These are phyloP conservation scores for Oryza glumipatula DNA, from an alignment of 176 grass and related monocot genomes.

Conservation along the genomic window DNA sequence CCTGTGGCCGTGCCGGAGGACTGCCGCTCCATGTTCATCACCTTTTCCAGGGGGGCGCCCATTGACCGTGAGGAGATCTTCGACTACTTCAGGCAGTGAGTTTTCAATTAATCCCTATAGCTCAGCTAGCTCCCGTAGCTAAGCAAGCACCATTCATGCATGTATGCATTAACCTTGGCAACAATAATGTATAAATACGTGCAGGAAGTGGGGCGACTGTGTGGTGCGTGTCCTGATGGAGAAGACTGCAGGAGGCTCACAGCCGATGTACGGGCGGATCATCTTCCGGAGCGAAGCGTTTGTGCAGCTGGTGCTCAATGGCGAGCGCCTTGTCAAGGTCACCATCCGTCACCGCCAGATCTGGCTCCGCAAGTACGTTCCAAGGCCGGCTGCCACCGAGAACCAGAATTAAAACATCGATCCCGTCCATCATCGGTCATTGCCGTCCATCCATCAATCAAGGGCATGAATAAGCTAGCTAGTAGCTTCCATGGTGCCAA, in stretches of 20 bases:
- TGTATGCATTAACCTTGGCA: not conserved
- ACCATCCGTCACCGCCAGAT: slow-evolving; percentile 27
- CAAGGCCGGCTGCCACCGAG: not conserved
- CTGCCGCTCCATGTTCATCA: slow-evolving; percentile 69
- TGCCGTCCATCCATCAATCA: no score
- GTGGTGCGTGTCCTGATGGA: slow-evolving; percentile 48
- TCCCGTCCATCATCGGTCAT: not conserved
- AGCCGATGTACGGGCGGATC: slow-evolving; percentile 49
- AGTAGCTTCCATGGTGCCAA: no score
- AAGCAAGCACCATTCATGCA: not conserved
- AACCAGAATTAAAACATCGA: not conserved
- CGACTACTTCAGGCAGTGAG: slow-evolving; percentile 62
- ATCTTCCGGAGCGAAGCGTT: slow-evolving; percentile 43
- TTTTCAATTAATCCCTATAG: not conserved
- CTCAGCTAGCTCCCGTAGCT: not conserved
- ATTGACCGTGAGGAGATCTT: slow-evolving; percentile 54
- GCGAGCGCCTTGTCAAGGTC: not conserved
- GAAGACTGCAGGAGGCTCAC: not conserved
- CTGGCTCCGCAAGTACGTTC: slow-evolving; percentile 49
- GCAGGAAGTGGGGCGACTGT: slow-evolving; percentile 49
- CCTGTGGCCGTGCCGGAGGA: slow-evolving; percentile 30
- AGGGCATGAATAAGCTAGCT: not conserved
- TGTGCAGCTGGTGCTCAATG: slow-evolving; percentile 42
- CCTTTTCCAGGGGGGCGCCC: slow-evolving; percentile 53
- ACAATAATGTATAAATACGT: not conserved